These are phyloP conservation scores for Smittium mucronatum DNA, from an alignment of 371 early-diverging fungal species.

Conservation along the genomic window DNA sequence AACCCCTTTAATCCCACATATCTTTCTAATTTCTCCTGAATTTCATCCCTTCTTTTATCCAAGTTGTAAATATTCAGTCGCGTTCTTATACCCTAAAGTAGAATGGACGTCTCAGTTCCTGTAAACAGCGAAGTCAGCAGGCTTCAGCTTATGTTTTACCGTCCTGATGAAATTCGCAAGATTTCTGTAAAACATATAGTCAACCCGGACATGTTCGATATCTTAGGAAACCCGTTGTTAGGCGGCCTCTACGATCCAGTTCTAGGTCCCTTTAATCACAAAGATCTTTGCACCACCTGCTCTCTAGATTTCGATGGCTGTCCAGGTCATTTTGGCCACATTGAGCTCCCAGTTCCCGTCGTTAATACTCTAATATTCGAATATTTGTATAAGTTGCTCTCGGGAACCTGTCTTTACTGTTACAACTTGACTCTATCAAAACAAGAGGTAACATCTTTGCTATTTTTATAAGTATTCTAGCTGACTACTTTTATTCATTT, in stretches of 20 bases:
- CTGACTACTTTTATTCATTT: background rate
- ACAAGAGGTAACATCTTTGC: conserved; percentile 38
- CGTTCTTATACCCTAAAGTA: too few species aligned
- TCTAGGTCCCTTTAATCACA: conserved; percentile 82
- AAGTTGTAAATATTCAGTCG: too few species aligned
- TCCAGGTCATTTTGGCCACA: conserved; percentile 99
- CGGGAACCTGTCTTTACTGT: conserved; percentile 83
- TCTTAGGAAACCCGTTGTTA: conserved; percentile 75
- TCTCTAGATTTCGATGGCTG: conserved; percentile 68
- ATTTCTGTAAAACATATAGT: conserved; percentile 90
- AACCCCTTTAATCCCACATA: too few species aligned
- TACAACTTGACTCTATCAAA: conserved; percentile 66
- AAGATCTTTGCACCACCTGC: conserved; percentile 81
- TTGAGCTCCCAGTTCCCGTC: conserved; percentile 91
- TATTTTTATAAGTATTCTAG: background rate
- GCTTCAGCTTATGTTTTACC: background rate
- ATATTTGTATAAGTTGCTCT: conserved; percentile 71
- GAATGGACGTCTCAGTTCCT: background rate
- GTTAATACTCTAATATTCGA: conserved; percentile 93
- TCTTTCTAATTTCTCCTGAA: too few species aligned
- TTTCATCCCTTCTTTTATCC: too few species aligned
- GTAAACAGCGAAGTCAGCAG: background rate
- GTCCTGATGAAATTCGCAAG: conserved; percentile 79
- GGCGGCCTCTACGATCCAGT: conserved; percentile 95
- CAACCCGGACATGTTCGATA: conserved; percentile 83